Percentiles rank a stretch among this genome's conserved stretches.
Evolutionary conservation across 371 early-diverging fungal species (phyloP).

Genomic region (Haplosporangium sp.): DNA sequence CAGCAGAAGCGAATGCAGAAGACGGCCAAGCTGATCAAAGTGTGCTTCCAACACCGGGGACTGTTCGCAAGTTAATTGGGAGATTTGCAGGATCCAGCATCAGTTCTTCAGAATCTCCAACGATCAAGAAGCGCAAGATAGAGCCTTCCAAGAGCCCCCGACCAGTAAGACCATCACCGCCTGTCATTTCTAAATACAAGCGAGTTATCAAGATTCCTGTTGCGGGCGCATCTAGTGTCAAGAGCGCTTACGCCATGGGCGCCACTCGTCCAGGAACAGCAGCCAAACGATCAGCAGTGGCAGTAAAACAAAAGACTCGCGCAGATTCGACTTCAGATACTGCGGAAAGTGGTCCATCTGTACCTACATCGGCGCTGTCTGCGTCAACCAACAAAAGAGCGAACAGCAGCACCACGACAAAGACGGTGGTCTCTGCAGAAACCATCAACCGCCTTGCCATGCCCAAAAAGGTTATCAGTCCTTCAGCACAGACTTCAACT

Average conservation of each 20-base stretch:
- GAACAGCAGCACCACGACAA: background rate
- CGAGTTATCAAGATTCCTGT: slow-evolving; percentile 43
- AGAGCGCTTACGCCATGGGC: slow-evolving; percentile 14
- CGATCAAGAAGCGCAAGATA: slow-evolving; percentile 24
- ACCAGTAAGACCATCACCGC: slow-evolving; percentile 2
- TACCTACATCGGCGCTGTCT: slow-evolving; percentile 30
- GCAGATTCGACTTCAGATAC: slow-evolving; percentile 5
- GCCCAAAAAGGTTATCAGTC: slow-evolving; percentile 37
- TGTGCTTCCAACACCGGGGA: slow-evolving; percentile 32
- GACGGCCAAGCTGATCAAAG: slow-evolving; percentile 3
- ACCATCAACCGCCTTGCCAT: slow-evolving; percentile 53
- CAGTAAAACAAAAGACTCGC: background rate
- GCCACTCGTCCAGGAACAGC: background rate
- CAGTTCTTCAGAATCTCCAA: slow-evolving; percentile 24
- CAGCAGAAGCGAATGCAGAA: slow-evolving; percentile 11
- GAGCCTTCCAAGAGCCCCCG: slow-evolving; percentile 19
- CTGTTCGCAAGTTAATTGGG: slow-evolving; percentile 39
- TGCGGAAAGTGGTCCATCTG: slow-evolving; percentile 1
- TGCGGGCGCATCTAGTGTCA: slow-evolving; percentile 3
- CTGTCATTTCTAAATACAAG: slow-evolving; percentile 25
- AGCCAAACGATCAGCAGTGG: background rate
- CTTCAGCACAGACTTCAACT: slow-evolving; percentile 22
- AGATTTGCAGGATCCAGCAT: slow-evolving; percentile 44
- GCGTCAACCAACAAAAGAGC: slow-evolving; percentile 23
- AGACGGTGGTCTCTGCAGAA: slow-evolving; percentile 29